Conservation (phyloP, 768 basidiomycete species). For the Boletales sp. region DNA sequence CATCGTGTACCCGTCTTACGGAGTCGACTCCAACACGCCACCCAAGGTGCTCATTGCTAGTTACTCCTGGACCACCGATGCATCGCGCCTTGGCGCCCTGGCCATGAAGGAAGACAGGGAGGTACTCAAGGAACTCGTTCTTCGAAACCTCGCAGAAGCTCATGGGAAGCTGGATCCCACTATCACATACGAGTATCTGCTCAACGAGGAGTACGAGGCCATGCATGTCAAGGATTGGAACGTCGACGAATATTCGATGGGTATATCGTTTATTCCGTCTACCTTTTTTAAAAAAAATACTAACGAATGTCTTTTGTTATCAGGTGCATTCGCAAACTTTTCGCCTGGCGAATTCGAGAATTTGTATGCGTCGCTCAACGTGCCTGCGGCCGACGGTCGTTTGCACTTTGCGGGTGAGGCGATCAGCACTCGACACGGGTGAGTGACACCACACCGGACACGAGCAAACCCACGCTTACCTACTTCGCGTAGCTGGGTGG, state of each 20-base stretch:
- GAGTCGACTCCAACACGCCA: conserved; percentile 15
- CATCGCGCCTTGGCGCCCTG: conserved; percentile 35
- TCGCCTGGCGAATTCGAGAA: conserved; percentile 37
- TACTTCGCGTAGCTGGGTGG: conserved; percentile 34
- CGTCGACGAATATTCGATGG: conserved; percentile 30
- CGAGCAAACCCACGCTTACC: conserved; percentile 18
- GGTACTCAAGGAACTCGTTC: conserved; percentile 26
- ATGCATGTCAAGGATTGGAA: conserved; percentile 34
- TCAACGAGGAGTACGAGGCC: conserved; percentile 15
- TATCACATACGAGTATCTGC: conserved; percentile 19
- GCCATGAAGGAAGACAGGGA: conserved; percentile 8
- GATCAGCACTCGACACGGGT: conserved; percentile 13
- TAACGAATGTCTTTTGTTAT: background rate
- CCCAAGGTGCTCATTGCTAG: conserved; percentile 37
- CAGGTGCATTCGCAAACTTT: conserved; percentile 41
- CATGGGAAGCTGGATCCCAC: conserved; percentile 9
- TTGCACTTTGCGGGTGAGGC: conserved; percentile 18
- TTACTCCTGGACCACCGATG: conserved; percentile 40
- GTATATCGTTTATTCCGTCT: conserved; percentile 14
- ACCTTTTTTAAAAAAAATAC: background rate
- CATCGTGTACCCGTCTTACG: conserved; percentile 44
- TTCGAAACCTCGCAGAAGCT: conserved; percentile 20
- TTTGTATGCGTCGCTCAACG: conserved; percentile 29
- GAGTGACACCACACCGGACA: background rate
- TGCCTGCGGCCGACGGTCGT: conserved; percentile 23